phyloP scores from a whole-genome alignment of 1,284 basidiomycete species.

The Schizophyllum amplum region DNA sequence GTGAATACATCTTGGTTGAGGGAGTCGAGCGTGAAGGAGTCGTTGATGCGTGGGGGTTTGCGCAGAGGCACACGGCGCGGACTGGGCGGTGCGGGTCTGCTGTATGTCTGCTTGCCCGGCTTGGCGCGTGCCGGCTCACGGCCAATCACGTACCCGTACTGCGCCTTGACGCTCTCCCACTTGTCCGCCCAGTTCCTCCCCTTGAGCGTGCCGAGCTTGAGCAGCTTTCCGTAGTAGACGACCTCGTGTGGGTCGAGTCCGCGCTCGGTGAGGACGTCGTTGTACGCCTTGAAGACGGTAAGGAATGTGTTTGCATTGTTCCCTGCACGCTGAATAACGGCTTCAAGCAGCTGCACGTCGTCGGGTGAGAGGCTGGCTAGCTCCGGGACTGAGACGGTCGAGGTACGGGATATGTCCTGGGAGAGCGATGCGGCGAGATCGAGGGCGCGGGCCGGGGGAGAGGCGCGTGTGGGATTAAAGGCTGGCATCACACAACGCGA shows the following conservation, averaged over 20 bases:
- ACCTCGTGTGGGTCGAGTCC: slow-evolving; percentile 76
- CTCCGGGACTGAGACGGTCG: slow-evolving; percentile 43
- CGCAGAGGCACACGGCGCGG: neutral
- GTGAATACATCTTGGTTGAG: neutral
- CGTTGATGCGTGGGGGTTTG: neutral
- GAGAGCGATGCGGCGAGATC: slow-evolving; percentile 16
- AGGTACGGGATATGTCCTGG: slow-evolving; percentile 39
- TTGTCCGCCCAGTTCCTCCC: slow-evolving; percentile 71
- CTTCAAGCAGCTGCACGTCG: slow-evolving; percentile 66
- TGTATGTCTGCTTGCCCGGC: neutral
- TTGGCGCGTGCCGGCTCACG: slow-evolving; percentile 5
- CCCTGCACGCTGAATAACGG: slow-evolving; percentile 59
- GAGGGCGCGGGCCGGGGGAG: slow-evolving; percentile 14
- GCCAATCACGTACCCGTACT: slow-evolving; percentile 32
- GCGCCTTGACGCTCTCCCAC: slow-evolving; percentile 60
- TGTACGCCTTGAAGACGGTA: slow-evolving; percentile 75
- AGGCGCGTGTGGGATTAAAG: slow-evolving; percentile 20
- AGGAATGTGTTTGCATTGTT: slow-evolving; percentile 62
- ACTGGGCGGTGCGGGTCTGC: neutral
- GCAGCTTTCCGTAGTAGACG: slow-evolving; percentile 68
- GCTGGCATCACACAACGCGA: slow-evolving; percentile 17
- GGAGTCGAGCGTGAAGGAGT: neutral
- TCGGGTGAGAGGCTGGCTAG: slow-evolving; percentile 45
- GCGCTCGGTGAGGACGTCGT: slow-evolving; percentile 60
- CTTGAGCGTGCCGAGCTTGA: slow-evolving; percentile 72